Evolutionary conservation across 352 stramenopile genomes (phyloP).

Genomic region (Peronospora farinosa): DNA sequence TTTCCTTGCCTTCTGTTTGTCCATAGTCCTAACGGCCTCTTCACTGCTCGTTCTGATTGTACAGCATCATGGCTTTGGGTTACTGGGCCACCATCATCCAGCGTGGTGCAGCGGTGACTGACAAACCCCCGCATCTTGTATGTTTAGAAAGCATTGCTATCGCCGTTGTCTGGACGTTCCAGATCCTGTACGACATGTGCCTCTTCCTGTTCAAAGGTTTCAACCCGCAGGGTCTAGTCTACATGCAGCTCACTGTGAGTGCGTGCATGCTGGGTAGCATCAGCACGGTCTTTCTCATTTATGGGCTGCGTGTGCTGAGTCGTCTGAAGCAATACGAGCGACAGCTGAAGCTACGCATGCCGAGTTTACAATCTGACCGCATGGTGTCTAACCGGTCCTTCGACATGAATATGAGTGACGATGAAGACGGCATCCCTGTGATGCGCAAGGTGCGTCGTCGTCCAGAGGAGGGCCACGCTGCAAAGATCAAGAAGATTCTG

Average conservation of each 20-base stretch:
- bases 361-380: constrained; percentile 30
- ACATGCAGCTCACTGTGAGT: constrained; percentile 38
- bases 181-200: constrained; percentile 37
- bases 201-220: constrained; percentile 44
- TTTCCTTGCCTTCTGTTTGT: neutral
- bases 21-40: neutral
- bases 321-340: constrained; percentile 37
- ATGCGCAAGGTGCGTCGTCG: constrained; percentile 14
- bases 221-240: constrained; percentile 28
- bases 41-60: constrained; percentile 9
- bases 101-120: constrained; percentile 26
- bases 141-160: constrained; percentile 33
- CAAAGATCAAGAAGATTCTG: constrained; percentile 44
- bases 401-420: constrained; percentile 36
- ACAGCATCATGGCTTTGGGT: constrained; percentile 39
- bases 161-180: constrained; percentile 37
- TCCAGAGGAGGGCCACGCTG: constrained; percentile 28
- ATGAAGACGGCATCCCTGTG: constrained; percentile 25
- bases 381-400: constrained; percentile 35
- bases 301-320: constrained; percentile 32
- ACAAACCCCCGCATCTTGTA: constrained; percentile 28
- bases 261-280: constrained; percentile 40
- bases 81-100: constrained; percentile 49
- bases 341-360: constrained; percentile 31
- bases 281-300: constrained; percentile 38